phyloP scores from a whole-genome alignment of 192 early-diverging fungal species.

The Mortierella claussenii region DNA sequence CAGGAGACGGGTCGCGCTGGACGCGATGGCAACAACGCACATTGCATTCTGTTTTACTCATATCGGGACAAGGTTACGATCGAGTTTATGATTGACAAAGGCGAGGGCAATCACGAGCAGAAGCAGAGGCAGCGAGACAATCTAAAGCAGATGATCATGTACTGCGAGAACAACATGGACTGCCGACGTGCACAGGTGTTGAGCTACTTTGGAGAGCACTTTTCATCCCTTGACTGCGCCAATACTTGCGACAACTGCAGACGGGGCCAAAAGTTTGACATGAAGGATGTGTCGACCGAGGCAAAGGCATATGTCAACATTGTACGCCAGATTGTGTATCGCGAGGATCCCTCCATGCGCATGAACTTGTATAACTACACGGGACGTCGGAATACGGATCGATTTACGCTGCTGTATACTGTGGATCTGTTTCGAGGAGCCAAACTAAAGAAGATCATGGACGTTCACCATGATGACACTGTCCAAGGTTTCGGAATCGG shows the following conservation, averaged over 20 bases:
- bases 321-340: constrained; percentile 38
- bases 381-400: constrained; percentile 1
- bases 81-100: constrained; percentile 81
- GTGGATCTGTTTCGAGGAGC: constrained; percentile 84
- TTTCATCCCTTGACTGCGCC: constrained; percentile 71
- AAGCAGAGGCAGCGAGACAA: constrained; percentile 81
- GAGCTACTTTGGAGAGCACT: constrained; percentile 90
- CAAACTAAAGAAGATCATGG: constrained; percentile 62
- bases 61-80: constrained; percentile 80
- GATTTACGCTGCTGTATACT: constrained; percentile 70
- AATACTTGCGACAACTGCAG: constrained; percentile 91
- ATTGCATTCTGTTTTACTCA: constrained; percentile 87
- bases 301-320: constrained; percentile 30
- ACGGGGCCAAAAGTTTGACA: constrained; percentile 24
- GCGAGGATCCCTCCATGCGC: constrained; percentile 18
- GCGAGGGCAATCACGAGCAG: constrained; percentile 83
- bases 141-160: constrained; percentile 74
- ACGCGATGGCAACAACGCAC: constrained; percentile 86
- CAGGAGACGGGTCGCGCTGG: constrained; percentile 97
- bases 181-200: constrained; percentile 91
- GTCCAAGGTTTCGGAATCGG: constrained; percentile 68
- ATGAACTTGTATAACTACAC: constrained; percentile 42
- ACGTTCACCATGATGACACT: constrained; percentile 61
- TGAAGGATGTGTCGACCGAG: constrained; percentile 45
- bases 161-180: constrained; percentile 87